A percentile compares a stretch with the other conserved stretches of the same genome.
These are phyloP conservation scores for Lactarius hengduanensis DNA, from an alignment of 768 basidiomycete species.

Conservation along the genomic window DNA sequence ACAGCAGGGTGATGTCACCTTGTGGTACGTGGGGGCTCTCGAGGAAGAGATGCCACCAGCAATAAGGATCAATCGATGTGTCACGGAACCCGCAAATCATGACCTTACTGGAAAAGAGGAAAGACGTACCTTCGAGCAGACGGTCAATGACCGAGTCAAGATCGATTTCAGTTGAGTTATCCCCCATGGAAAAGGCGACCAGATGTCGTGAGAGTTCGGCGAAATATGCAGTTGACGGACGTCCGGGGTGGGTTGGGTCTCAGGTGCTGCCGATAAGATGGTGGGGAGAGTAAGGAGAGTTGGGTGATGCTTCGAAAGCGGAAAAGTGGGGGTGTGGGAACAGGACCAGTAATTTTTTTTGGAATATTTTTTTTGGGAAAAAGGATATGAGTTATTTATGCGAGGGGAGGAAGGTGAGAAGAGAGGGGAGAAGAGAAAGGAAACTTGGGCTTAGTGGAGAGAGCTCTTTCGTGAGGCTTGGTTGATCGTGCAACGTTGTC, in stretches of 20 bases:
- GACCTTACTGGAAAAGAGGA: background rate
- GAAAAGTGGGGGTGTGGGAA: conserved; percentile 14
- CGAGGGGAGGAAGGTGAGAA: background rate
- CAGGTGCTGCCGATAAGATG: conserved; percentile 11
- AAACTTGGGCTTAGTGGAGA: background rate
- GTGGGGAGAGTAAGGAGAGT: conserved; percentile 24
- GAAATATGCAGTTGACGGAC: background rate
- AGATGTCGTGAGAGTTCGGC: background rate
- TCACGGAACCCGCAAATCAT: background rate
- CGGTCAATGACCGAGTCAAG: conserved; percentile 99
- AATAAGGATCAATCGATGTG: background rate
- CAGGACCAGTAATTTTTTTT: conserved; percentile 6
- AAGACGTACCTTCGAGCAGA: conserved; percentile 86
- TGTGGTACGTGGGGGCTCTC: background rate
- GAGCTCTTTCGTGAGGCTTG: background rate
- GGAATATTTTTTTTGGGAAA: background rate
- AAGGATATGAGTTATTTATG: background rate
- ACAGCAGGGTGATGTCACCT: background rate
- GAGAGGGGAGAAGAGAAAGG: conserved; percentile 8
- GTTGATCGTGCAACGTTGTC: conserved; percentile 25
- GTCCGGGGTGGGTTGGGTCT: conserved; percentile 6
- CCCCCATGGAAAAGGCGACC: conserved; percentile 53
- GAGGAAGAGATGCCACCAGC: conserved; percentile 8
- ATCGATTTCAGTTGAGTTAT: conserved; percentile 90
- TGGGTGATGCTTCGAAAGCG: conserved; percentile 14